These are phyloP conservation scores for Sechiopsis laciniata DNA, from an alignment of 306 rosid genomes.

Conservation along the genomic window DNA sequence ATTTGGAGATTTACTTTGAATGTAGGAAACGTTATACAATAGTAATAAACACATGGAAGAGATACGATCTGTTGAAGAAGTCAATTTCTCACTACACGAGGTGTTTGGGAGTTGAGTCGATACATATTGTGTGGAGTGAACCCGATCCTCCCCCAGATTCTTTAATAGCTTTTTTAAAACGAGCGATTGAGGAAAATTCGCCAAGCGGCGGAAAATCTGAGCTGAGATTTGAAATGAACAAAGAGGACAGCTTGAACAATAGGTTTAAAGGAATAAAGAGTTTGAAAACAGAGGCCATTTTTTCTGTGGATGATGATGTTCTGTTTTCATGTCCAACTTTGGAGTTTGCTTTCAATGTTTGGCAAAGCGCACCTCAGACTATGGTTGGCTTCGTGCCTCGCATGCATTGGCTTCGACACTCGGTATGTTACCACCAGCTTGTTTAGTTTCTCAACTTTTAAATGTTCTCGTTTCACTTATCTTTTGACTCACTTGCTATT, in stretches of 20 bases:
- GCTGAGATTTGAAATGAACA: conserved; percentile 64
- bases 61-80: conserved; percentile 87
- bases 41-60: conserved; percentile 95
- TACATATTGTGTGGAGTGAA: conserved; percentile 93
- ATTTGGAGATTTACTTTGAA: neutral
- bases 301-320: conserved; percentile 91
- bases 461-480: too few species aligned
- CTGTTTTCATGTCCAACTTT: conserved; percentile 82
- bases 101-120: conserved; percentile 64
- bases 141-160: conserved; percentile 63
- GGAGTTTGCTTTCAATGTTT: conserved; percentile 80
- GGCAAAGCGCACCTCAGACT: conserved; percentile 88
- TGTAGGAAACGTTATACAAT: conserved; percentile 82
- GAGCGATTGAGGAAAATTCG: conserved; percentile 36
- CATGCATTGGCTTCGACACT: conserved; percentile 59
- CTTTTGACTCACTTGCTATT: too few species aligned
- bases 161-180: conserved; percentile 41
- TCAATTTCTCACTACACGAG: conserved; percentile 75
- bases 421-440: conserved; percentile 37
- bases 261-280: conserved; percentile 71
- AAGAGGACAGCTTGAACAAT: conserved; percentile 88
- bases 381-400: conserved; percentile 99
- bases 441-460: too few species aligned
- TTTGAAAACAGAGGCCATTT: conserved; percentile 69
- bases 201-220: conserved; percentile 40